Conservation (phyloP, 108 stramenopile genomes). For the Parietichytrium sp. region DNA sequence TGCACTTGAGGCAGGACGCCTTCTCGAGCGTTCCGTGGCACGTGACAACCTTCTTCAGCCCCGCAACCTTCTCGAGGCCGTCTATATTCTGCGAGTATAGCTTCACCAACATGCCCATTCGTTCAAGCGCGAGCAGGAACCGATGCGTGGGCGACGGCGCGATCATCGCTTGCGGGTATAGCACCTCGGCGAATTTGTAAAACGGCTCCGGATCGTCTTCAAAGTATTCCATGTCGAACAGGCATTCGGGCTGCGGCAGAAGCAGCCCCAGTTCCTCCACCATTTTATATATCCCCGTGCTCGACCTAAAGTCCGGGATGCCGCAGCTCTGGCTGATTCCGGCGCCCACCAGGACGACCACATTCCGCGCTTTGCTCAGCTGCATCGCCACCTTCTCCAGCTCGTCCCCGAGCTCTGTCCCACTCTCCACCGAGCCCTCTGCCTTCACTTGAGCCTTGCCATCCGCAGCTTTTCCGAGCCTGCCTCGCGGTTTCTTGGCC, state of each 20-base stretch:
- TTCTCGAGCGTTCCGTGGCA: conserved; percentile 81
- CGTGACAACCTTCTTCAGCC: conserved; percentile 67
- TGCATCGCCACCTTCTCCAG: too few species aligned
- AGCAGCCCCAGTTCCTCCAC: conserved; percentile 55
- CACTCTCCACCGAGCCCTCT: too few species aligned
- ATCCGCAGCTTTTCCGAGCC: too few species aligned
- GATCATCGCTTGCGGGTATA: conserved; percentile 74
- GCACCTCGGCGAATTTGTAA: conserved; percentile 69
- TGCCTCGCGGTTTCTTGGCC: too few species aligned
- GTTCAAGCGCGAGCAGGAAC: conserved; percentile 74
- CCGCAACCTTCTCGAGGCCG: conserved; percentile 70
- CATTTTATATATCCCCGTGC: conserved; percentile 78
- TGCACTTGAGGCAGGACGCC: conserved; percentile 63
- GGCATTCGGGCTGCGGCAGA: conserved; percentile 68
- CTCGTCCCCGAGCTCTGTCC: too few species aligned
- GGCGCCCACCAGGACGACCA: conserved; percentile 74
- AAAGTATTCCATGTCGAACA: conserved; percentile 57
- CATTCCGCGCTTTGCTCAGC: conserved; percentile 45
- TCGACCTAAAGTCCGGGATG: conserved; percentile 78
- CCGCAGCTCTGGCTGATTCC: conserved; percentile 73
- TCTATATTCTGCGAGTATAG: conserved; percentile 82
- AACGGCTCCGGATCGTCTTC: conserved; percentile 33
- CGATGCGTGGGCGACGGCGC: conserved; percentile 63
- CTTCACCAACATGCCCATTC: conserved; percentile 66
- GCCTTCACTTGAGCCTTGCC: too few species aligned